Evolutionary conservation across 2,329 filamentous ascomycete genomes (phyloP).

Genomic region (Camillea tinctor): DNA sequence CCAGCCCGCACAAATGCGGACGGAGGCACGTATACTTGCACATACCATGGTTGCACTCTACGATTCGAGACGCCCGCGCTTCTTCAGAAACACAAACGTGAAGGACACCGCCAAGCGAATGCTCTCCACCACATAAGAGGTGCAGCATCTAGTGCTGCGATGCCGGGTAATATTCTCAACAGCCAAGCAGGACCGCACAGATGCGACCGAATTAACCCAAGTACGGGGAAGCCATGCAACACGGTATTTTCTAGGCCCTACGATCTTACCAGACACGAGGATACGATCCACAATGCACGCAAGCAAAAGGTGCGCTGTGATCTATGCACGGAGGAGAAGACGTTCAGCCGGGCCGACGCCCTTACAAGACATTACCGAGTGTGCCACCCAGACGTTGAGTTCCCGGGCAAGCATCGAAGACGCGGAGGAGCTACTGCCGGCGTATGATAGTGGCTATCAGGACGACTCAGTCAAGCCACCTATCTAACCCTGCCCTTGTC

Average conservation of each 20-base stretch:
- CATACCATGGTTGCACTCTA: slow-evolving; percentile 84
- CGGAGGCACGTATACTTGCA: slow-evolving; percentile 91
- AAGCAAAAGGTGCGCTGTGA: slow-evolving; percentile 95
- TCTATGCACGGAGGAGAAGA: slow-evolving; percentile 93
- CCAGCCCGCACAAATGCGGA: slow-evolving; percentile 69
- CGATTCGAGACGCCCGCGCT: slow-evolving; percentile 86
- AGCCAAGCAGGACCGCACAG: slow-evolving; percentile 91
- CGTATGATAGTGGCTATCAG: not conserved
- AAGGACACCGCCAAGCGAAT: slow-evolving; percentile 79
- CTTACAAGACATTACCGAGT: slow-evolving; percentile 92
- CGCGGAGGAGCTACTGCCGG: slow-evolving; percentile 26
- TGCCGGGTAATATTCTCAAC: slow-evolving; percentile 63
- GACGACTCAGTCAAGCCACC: not conserved
- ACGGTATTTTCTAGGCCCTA: slow-evolving; percentile 94
- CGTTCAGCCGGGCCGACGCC: slow-evolving; percentile 92
- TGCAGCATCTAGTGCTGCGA: slow-evolving; percentile 32
- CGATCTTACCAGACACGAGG: slow-evolving; percentile 93
- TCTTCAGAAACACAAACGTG: slow-evolving; percentile 93
- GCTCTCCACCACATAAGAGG: slow-evolving; percentile 41
- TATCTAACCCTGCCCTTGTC: not conserved
- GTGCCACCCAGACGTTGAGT: slow-evolving; percentile 84
- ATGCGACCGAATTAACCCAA: slow-evolving; percentile 90
- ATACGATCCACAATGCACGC: slow-evolving; percentile 92
- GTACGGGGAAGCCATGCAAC: slow-evolving; percentile 91
- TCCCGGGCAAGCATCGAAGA: slow-evolving; percentile 62